phyloP scores from a whole-genome alignment of 148 eudicot species.

The Salicornia ramosissima region DNA sequence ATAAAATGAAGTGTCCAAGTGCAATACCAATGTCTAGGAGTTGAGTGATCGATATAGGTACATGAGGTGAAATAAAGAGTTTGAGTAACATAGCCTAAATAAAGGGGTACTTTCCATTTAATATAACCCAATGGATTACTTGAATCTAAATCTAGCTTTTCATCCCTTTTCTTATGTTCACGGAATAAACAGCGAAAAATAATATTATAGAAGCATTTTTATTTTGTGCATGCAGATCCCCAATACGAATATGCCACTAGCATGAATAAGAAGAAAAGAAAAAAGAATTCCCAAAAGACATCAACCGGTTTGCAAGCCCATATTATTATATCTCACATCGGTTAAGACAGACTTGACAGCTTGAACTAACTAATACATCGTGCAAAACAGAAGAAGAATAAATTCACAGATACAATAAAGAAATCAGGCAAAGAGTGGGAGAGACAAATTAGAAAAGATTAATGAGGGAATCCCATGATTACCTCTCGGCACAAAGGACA shows the following conservation, averaged over 20 bases:
- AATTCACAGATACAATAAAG: not conserved
- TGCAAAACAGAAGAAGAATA: not conserved
- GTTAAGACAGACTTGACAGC: not conserved
- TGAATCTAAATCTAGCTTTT: not conserved
- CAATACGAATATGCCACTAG: not conserved
- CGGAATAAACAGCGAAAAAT: not conserved
- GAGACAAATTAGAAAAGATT: not conserved
- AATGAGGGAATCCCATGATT: conserved; percentile 9
- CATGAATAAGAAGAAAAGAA: not conserved
- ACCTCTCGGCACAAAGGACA: conserved; percentile 91
- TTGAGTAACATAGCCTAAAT: not conserved
- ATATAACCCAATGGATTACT: not conserved
- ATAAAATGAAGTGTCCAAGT: too few species aligned
- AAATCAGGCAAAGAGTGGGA: not conserved
- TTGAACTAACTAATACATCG: not conserved
- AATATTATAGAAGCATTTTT: not conserved
- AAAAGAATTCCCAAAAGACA: too few species aligned
- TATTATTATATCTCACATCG: not conserved
- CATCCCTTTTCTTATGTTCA: not conserved
- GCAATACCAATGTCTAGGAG: too few species aligned
- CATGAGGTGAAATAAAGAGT: too few species aligned
- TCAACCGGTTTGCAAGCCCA: not conserved
- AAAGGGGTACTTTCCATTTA: not conserved
- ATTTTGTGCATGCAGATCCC: not conserved
- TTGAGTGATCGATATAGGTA: too few species aligned